These are phyloP conservation scores for Wickerhamomyces chambardii DNA, from an alignment of 805 yeast species.

Conservation along the genomic window DNA sequence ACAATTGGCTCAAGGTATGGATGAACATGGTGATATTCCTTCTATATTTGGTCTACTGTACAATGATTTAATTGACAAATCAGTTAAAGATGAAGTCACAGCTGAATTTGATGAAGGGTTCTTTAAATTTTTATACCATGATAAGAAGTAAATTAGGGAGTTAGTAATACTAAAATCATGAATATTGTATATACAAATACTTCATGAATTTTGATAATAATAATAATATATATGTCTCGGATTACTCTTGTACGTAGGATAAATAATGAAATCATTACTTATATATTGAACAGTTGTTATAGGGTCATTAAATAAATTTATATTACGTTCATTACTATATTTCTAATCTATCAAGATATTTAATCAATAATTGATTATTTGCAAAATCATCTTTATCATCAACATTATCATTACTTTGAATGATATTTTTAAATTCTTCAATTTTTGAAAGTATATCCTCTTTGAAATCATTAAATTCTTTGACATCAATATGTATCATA, in stretches of 20 bases:
- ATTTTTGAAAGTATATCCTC: no score
- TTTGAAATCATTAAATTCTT: neutral
- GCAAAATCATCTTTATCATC: slow-evolving; percentile 1
- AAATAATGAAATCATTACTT: no score
- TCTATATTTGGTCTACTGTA: slow-evolving; percentile 28
- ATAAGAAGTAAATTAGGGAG: no score
- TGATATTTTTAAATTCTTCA: neutral
- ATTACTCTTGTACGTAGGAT: no score
- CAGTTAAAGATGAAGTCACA: slow-evolving; percentile 6
- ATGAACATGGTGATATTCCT: slow-evolving; percentile 26
- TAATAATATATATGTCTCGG: no score
- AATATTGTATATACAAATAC: no score
- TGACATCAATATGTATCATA: neutral
- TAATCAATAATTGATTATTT: slow-evolving; percentile 4
- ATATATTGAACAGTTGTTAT: no score
- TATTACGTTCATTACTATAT: no score
- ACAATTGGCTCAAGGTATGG: slow-evolving; percentile 26
- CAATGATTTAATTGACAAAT: slow-evolving; percentile 21
- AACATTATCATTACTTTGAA: neutral
- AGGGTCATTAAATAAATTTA: no score
- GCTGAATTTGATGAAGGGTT: slow-evolving; percentile 18
- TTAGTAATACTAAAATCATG: no score
- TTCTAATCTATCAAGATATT: slow-evolving; percentile 2
- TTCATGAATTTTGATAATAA: no score
- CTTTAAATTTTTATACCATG: neutral